Evolutionary conservation across 164 flowering plant species (phyloP).

Genomic region (Warburgia ugandensis): DNA sequence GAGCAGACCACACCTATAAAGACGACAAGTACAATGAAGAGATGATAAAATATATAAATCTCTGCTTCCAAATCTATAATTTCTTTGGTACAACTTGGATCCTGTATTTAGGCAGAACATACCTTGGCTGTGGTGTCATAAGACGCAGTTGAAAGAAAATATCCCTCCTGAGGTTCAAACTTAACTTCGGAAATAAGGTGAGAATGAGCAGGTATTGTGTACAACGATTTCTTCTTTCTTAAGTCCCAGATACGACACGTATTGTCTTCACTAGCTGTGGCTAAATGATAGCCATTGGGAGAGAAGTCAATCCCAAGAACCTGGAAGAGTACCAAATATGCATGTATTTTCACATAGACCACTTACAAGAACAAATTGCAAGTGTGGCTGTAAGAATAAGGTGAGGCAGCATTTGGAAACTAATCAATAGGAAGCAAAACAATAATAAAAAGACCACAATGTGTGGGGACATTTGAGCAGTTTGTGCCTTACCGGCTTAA

Average conservation of each 20-base stretch:
- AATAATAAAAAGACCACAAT: background rate
- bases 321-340: slow-evolving; percentile 29
- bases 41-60: background rate
- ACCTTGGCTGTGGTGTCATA: slow-evolving; percentile 95
- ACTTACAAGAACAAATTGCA: too few relatives aligned
- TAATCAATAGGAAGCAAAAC: too few relatives aligned
- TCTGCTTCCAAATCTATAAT: too few relatives aligned
- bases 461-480: background rate
- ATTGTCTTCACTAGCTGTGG: slow-evolving; percentile 93
- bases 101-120: background rate
- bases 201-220: slow-evolving; percentile 87
- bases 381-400: too few relatives aligned
- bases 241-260: slow-evolving; percentile 95
- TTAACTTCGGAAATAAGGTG: slow-evolving; percentile 89
- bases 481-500: slow-evolving; percentile 62
- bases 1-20: slow-evolving; percentile 84
- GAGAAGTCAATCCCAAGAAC: slow-evolving; percentile 75
- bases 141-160: slow-evolving; percentile 77
- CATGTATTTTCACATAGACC: background rate
- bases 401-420: too few relatives aligned
- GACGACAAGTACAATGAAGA: background rate
- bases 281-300: slow-evolving; percentile 94
- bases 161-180: slow-evolving; percentile 94
- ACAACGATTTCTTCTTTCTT: slow-evolving; percentile 72
- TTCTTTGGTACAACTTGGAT: too few relatives aligned